Conservation (phyloP, 23 red algal genomes). For the Gracilaria caudata region DNA sequence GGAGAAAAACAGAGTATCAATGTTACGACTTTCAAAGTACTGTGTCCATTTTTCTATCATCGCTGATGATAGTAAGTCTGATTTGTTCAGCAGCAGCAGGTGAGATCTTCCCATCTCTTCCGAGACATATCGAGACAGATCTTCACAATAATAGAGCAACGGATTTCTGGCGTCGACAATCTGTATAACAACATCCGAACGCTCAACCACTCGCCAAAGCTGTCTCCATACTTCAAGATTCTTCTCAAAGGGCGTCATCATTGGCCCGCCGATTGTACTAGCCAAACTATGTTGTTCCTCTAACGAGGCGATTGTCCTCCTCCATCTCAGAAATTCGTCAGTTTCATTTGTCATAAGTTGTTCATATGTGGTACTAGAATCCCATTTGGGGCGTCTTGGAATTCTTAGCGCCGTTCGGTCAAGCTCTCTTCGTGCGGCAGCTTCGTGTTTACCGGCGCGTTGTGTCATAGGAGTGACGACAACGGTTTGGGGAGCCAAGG, state of each 20-base stretch:
- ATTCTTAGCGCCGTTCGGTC: constrained; percentile 67
- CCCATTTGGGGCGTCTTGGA: constrained; percentile 86
- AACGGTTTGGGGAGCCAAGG: constrained; percentile 57
- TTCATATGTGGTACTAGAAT: constrained; percentile 35
- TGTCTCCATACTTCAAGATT: constrained; percentile 98
- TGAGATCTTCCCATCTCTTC: constrained; percentile 63
- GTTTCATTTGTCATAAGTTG: constrained; percentile 72
- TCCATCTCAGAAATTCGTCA: constrained; percentile 82
- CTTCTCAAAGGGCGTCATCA: constrained; percentile 98
- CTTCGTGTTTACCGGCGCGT: constrained; percentile 9
- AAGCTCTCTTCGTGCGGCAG: constrained; percentile 18
- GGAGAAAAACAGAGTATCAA: constrained; percentile 89
- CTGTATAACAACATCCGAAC: constrained; percentile 88
- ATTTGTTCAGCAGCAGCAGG: constrained; percentile 91
- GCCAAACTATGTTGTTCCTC: constrained; percentile 67
- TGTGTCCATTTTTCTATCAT: constrained; percentile 69
- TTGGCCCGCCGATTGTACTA: constrained; percentile 17
- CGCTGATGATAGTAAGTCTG: constrained; percentile 71
- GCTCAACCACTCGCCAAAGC: constrained; percentile 97
- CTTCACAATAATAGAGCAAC: constrained; percentile 84
- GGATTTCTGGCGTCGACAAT: constrained; percentile 98
- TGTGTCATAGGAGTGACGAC: constrained; percentile 22
- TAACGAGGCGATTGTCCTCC: constrained; percentile 63
- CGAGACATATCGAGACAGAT: constrained; percentile 81
- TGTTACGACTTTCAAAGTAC: constrained; percentile 63